Percentiles rank a stretch among this genome's conserved stretches.
phyloP scores from a whole-genome alignment of 1,139 yeast species.

The Insectozyma bohioensis region DNA sequence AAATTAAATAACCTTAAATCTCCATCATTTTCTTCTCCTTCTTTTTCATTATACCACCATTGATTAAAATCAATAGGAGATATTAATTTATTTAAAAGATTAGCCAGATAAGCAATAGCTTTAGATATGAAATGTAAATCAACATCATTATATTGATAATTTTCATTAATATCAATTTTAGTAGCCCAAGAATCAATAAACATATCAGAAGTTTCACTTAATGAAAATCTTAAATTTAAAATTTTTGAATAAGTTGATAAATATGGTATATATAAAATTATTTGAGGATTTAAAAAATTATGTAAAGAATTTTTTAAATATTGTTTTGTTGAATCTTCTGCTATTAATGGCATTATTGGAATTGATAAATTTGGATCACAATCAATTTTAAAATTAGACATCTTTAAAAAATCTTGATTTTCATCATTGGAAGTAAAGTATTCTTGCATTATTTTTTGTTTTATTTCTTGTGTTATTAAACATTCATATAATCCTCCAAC shows the following conservation, averaged over 20 bases:
- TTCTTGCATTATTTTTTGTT: conserved; percentile 17
- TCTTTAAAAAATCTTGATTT: conserved; percentile 9
- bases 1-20: too few relatives aligned
- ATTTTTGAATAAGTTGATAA: conserved; percentile 52
- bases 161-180: conserved; percentile 50
- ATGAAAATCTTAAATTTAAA: conserved; percentile 42
- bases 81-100: conserved; percentile 26
- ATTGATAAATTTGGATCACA: conserved; percentile 38
- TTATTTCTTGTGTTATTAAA: conserved; percentile 28
- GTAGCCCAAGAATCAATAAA: conserved; percentile 46
- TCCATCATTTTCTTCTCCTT: conserved; percentile 7
- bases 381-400: conserved; percentile 19
- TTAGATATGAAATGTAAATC: conserved; percentile 38
- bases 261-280: conserved; percentile 57
- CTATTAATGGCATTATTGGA: conserved; percentile 60
- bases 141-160: conserved; percentile 38
- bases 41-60: conserved; percentile 9
- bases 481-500: conserved; percentile 70
- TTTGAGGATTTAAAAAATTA: conserved; percentile 23
- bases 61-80: conserved; percentile 27
- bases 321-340: conserved; percentile 53
- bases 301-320: conserved; percentile 39
- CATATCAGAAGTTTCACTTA: conserved; percentile 28
- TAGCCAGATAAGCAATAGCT: conserved; percentile 34
- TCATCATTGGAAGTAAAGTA: neutral